These are phyloP conservation scores for Solanum pinnatisectum DNA, from an alignment of 257 asterid species.

Conservation along the genomic window DNA sequence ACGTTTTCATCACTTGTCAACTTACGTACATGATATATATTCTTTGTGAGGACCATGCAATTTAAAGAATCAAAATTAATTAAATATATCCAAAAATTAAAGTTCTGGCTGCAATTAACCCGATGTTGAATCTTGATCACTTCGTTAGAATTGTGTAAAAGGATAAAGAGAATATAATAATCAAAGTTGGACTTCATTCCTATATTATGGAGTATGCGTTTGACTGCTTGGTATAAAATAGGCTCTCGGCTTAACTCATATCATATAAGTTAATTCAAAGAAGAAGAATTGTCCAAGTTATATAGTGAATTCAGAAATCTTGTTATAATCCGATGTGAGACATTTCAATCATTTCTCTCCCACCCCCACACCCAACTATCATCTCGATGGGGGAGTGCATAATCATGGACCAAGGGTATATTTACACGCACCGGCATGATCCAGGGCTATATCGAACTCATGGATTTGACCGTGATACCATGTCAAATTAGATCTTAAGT, in stretches of 20 bases:
- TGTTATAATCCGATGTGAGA: background rate
- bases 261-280: background rate
- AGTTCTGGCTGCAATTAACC: background rate
- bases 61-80: background rate
- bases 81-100: background rate
- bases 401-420: background rate
- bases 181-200: background rate
- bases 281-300: background rate
- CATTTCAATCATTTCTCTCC: background rate
- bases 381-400: background rate
- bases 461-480: rapidly evolving
- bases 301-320: background rate
- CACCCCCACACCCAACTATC: background rate
- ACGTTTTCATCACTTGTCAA: background rate
- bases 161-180: background rate
- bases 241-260: background rate
- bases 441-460: background rate
- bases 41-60: background rate
- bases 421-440: background rate
- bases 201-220: background rate
- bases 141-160: background rate
- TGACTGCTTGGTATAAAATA: background rate
- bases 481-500: too few relatives aligned
- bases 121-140: background rate
- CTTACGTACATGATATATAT: background rate